A percentile compares a stretch with the other conserved stretches of the same genome.
Conservation (phyloP, 177 flowering plant genomes). For the Vitis hybrid region DNA sequence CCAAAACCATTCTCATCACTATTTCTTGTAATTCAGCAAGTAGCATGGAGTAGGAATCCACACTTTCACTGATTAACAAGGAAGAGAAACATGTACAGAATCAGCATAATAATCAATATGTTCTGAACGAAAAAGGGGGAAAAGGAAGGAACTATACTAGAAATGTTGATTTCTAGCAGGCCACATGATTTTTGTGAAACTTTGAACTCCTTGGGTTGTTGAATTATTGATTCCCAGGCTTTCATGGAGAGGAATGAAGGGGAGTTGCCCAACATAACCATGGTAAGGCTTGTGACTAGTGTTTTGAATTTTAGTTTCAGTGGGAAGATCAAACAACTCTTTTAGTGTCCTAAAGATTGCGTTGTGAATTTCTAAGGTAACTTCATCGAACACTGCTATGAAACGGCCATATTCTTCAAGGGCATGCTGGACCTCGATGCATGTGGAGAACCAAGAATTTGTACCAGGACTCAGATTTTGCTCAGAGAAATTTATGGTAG, state of each 20-base stretch:
- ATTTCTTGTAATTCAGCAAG: constrained; percentile 2
- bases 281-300: constrained; percentile 36
- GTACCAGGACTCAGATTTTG: constrained; percentile 32
- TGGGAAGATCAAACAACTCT: constrained; percentile 46
- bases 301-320: constrained; percentile 38
- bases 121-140: too few relatives aligned
- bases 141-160: constrained; percentile 14
- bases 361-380: constrained; percentile 20
- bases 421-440: constrained; percentile 27
- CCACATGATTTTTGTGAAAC: constrained; percentile 48
- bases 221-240: constrained; percentile 46
- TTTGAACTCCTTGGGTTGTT: constrained; percentile 9
- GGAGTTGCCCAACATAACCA: constrained; percentile 40
- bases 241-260: constrained; percentile 37
- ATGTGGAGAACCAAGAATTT: constrained; percentile 20
- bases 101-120: too few relatives aligned
- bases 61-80: constrained; percentile 10
- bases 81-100: background rate
- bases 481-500: constrained; percentile 34
- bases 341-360: constrained; percentile 21
- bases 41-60: background rate
- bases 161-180: constrained; percentile 37
- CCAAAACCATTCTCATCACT: constrained; percentile 26
- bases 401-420: constrained; percentile 53
- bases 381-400: constrained; percentile 18